Conservation (phyloP, 495 filamentous ascomycete genomes). For the Talaromyces thailandensis region DNA sequence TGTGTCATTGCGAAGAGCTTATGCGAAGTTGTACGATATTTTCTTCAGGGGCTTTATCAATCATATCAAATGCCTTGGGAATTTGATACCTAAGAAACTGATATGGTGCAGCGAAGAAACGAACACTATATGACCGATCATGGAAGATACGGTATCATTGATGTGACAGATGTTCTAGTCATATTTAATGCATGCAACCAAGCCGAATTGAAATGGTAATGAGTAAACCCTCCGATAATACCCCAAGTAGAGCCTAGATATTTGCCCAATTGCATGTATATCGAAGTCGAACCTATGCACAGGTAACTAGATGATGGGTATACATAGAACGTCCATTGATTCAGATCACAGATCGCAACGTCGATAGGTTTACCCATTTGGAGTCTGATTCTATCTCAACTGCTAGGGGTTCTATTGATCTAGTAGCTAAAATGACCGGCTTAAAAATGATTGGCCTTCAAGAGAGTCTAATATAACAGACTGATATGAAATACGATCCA, state of each 20-base stretch:
- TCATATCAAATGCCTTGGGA: not conserved
- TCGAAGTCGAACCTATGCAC: too few relatives aligned
- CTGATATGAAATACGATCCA: not conserved
- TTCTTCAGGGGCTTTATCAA: too few relatives aligned
- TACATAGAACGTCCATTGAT: too few relatives aligned
- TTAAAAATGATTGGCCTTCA: not conserved
- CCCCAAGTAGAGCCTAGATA: too few relatives aligned
- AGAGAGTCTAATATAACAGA: not conserved
- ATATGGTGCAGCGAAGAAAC: not conserved
- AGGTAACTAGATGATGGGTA: not conserved
- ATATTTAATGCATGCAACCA: too few relatives aligned
- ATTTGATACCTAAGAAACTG: not conserved
- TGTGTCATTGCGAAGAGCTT: not conserved
- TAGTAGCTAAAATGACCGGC: not conserved
- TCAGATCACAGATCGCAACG: too few relatives aligned
- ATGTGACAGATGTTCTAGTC: not conserved
- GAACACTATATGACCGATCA: not conserved
- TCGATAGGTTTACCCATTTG: too few relatives aligned
- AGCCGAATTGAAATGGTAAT: too few relatives aligned
- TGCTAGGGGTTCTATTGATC: too few relatives aligned
- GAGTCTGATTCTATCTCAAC: not conserved
- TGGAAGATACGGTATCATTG: not conserved
- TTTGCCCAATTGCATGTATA: too few relatives aligned
- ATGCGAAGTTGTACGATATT: too few relatives aligned
- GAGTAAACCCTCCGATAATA: too few relatives aligned